Evolutionary conservation across 2,329 filamentous ascomycete genomes (phyloP).

Genomic region (Epicoccum nigrum): DNA sequence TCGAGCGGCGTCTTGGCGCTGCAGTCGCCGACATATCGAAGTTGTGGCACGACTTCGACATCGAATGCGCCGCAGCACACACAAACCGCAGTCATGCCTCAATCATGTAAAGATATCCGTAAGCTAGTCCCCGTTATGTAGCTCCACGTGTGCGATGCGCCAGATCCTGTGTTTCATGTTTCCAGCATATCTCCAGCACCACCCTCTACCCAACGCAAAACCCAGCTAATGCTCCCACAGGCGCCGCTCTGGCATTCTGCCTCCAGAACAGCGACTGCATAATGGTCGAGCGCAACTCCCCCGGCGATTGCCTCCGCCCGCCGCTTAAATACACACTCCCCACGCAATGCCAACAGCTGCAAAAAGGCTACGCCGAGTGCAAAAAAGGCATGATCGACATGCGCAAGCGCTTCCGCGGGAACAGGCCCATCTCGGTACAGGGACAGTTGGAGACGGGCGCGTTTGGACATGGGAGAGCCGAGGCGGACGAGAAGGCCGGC

Average conservation of each 20-base stretch:
- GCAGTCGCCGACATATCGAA: conserved; percentile 11
- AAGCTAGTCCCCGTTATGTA: conserved; percentile 49
- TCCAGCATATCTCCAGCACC: background rate
- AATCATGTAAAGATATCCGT: conserved; percentile 97
- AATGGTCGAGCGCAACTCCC: conserved; percentile 85
- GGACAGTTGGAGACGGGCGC: conserved; percentile 44
- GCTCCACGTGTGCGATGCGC: background rate
- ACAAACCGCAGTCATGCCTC: conserved; percentile 69
- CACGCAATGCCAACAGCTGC: conserved; percentile 87
- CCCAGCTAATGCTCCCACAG: conserved; percentile 54
- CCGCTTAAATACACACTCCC: conserved; percentile 84
- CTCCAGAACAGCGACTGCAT: conserved; percentile 97
- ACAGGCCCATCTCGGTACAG: conserved; percentile 71
- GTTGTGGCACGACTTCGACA: background rate
- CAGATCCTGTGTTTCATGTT: background rate
- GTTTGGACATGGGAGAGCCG: conserved; percentile 35
- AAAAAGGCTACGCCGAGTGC: conserved; percentile 89
- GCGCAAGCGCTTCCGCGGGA: conserved; percentile 96
- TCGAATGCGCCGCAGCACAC: conserved; percentile 7
- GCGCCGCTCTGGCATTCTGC: conserved; percentile 89
- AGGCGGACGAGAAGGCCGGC: conserved; percentile 41
- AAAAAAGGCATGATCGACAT: conserved; percentile 97
- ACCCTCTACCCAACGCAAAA: background rate
- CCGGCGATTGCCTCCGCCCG: conserved; percentile 84
- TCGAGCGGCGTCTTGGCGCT: conserved; percentile 18